Evolutionary conservation across 176 grass and related monocot genomes (phyloP).

Genomic region (Canna indica): DNA sequence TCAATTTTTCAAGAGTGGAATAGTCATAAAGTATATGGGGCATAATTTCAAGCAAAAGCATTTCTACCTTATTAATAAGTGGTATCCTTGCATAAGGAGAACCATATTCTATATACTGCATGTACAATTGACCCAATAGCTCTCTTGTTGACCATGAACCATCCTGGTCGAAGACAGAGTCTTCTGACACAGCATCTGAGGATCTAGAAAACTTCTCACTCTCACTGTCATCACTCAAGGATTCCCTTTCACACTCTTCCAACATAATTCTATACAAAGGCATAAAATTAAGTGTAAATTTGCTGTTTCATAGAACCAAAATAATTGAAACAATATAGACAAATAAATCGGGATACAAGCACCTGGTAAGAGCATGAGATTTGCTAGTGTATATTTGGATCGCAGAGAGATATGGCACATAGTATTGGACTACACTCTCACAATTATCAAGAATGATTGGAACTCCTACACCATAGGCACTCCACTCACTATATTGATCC

Average conservation of each 20-base stretch:
- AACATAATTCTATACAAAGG: neutral
- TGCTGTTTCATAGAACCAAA: neutral
- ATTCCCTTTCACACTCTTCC: conserved; percentile 59
- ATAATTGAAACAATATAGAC: neutral
- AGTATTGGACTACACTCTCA: conserved; percentile 37
- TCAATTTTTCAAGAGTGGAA: neutral
- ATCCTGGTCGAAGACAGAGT: conserved; percentile 19
- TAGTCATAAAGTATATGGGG: neutral
- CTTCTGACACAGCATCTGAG: conserved; percentile 47
- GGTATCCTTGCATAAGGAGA: conserved; percentile 53
- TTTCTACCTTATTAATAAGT: conserved; percentile 42
- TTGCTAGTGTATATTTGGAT: conserved; percentile 63
- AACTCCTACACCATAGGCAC: conserved; percentile 39
- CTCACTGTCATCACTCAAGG: conserved; percentile 51
- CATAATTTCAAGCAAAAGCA: neutral
- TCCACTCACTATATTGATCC: conserved; percentile 47
- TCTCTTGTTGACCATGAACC: conserved; percentile 21
- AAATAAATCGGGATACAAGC: neutral
- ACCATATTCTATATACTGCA: conserved; percentile 45
- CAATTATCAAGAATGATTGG: conserved; percentile 21
- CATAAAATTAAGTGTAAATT: neutral
- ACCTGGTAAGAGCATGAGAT: conserved; percentile 28
- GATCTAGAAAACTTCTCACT: conserved; percentile 36
- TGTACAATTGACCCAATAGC: conserved; percentile 28
- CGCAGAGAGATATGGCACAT: conserved; percentile 53